Base-by-base conservation (phyloP, 2,329 filamentous ascomycete genomes). In the Thielaviopsis euricoi region DNA sequence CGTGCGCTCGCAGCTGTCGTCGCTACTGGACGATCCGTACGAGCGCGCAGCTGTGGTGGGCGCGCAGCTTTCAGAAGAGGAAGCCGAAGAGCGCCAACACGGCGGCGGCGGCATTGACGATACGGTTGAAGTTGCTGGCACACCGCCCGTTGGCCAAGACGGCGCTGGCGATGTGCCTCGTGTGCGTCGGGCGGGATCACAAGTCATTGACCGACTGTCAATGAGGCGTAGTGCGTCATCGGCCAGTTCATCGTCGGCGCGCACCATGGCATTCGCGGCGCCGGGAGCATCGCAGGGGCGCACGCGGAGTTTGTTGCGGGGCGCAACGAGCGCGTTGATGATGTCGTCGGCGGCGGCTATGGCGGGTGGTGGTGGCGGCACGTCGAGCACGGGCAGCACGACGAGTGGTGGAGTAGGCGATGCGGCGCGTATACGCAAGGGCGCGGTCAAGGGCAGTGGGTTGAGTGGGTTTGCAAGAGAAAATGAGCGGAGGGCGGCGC, bases 1-100 rank as follows among this genome's bases (percentile, higher is more conserved):
- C 65, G 86, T 96, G 62, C 83, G 89, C 58, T 82, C 91, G 67
- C 88, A 87, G 0, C 74, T 96, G 6, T 94, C 87, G 4, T 87
- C 85, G 68, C 77, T 96, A 10, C 82, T 95, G 17, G 89, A 95
- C 23, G 81, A 86, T 50, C 78, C 80, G 17, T 64, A 71, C 48
- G 58, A 60, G 33, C 58, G 55, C 64, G 65, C 68, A 58, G 76
- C 79, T 17, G 64, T 79, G 62, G 72, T 80, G 60, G 68, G 71
- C 1, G 72, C 73, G 1, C 69, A 72, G n/a, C 71, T 76, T 52
- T 74, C 75, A 26, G 78, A 75, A n/a, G 74, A 74, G 60, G 75
- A 77, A 17, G 26, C 2, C 29, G 29, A 33, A 33, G 29, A 33
- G 76, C 75, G 15, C 71, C 70, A 2, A 67, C 68, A 51, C 64